phyloP scores from a whole-genome alignment of 176 grass and related monocot genomes.

The Pontederia paniculata region DNA sequence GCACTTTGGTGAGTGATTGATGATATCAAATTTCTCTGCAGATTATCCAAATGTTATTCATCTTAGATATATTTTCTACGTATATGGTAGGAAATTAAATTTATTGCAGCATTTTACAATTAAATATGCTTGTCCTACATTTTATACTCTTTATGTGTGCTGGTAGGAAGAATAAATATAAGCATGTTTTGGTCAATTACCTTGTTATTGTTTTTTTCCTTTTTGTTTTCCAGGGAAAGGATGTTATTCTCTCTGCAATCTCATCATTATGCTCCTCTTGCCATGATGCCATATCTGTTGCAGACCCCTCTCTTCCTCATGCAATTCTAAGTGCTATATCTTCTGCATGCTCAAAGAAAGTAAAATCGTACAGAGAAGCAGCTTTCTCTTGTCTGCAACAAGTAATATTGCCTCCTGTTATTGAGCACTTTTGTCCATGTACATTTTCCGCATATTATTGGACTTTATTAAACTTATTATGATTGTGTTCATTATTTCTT shows the following conservation, averaged over 20 bases:
- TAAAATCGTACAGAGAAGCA: conserved; percentile 74
- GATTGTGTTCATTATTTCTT: too few species aligned
- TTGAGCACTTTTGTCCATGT: not conserved
- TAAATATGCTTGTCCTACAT: too few species aligned
- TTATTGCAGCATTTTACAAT: too few species aligned
- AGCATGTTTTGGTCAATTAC: conserved; percentile 1
- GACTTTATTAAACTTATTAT: too few species aligned
- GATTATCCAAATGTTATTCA: too few species aligned
- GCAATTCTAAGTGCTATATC: conserved; percentile 50
- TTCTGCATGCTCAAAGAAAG: conserved; percentile 66
- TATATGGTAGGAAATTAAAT: too few species aligned
- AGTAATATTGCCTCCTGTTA: conserved; percentile 45
- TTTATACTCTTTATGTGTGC: too few species aligned
- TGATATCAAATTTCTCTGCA: too few species aligned
- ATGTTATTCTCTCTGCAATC: conserved; percentile 71
- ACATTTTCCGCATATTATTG: too few species aligned
- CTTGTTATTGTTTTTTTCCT: conserved; percentile 19
- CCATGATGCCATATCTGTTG: conserved; percentile 51
- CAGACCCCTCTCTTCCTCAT: conserved; percentile 48
- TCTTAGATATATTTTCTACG: too few species aligned
- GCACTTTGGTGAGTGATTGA: too few species aligned
- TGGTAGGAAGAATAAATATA: not conserved
- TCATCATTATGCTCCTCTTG: conserved; percentile 74
- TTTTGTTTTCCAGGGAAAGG: conserved; percentile 57
- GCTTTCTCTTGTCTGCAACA: conserved; percentile 81